Percentiles rank a stretch among this genome's conserved stretches.
These are phyloP conservation scores for Quercus mongolica DNA, from an alignment of 306 rosid species.

Conservation along the genomic window DNA sequence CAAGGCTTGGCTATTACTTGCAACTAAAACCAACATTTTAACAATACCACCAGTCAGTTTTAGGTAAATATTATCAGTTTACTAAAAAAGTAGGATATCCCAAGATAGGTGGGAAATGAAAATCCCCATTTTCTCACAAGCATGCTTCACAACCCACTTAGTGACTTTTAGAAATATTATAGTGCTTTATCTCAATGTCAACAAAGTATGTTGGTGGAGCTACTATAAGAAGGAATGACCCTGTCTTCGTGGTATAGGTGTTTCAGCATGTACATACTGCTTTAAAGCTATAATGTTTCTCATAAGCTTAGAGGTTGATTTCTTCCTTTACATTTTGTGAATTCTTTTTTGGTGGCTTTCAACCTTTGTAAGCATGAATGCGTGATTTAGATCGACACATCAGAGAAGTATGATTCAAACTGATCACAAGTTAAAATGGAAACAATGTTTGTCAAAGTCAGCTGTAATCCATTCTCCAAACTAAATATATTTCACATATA, in stretches of 20 bases:
- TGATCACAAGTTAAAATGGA: background rate
- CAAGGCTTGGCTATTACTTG: no score
- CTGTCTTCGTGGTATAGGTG: no score
- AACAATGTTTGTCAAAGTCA: background rate
- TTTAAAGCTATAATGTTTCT: background rate
- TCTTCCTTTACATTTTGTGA: background rate
- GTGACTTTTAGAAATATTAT: background rate
- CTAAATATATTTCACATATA: background rate
- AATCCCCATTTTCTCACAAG: background rate
- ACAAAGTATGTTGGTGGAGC: background rate
- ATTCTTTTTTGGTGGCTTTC: background rate
- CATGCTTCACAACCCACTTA: background rate
- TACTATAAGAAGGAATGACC: background rate
- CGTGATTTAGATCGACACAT: background rate
- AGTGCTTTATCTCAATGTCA: background rate
- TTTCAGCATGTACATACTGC: no score
- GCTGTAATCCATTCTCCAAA: background rate
- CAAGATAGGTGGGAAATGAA: no score
- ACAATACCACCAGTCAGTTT: no score
- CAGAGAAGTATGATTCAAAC: background rate
- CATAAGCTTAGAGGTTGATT: background rate
- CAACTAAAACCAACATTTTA: no score
- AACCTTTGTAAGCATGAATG: background rate
- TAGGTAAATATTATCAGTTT: no score
- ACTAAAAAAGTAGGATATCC: no score